phyloP scores from a whole-genome alignment of 768 basidiomycete species.

The Podaxis sp. region DNA sequence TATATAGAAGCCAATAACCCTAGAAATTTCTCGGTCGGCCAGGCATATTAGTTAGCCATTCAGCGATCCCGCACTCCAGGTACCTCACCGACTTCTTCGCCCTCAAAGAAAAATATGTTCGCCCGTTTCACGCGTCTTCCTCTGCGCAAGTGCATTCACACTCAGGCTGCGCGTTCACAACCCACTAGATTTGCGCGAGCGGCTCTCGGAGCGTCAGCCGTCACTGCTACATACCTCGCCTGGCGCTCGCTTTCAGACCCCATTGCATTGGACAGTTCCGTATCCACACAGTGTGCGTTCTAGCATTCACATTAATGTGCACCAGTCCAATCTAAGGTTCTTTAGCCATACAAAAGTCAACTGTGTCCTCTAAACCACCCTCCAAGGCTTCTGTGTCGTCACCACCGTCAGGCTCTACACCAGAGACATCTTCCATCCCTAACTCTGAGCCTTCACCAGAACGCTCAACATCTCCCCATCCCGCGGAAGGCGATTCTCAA shows the following conservation, averaged over 20 bases:
- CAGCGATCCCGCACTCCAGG: neutral
- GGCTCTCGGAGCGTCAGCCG: slow-evolving; percentile 43
- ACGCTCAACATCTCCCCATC: neutral
- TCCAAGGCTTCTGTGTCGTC: slow-evolving; percentile 11
- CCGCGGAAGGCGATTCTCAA: slow-evolving; percentile 2
- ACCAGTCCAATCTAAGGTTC: neutral
- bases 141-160: slow-evolving; percentile 52
- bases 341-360: slow-evolving; percentile 18
- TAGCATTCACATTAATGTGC: neutral
- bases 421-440: slow-evolving; percentile 14
- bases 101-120: slow-evolving; percentile 39
- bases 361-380: slow-evolving; percentile 8
- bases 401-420: slow-evolving; percentile 20
- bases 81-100: slow-evolving; percentile 1
- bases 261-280: slow-evolving; percentile 47
- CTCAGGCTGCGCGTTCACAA: slow-evolving; percentile 25
- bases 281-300: slow-evolving; percentile 9
- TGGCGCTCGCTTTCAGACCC: slow-evolving; percentile 45
- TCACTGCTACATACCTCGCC: slow-evolving; percentile 44
- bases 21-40: neutral
- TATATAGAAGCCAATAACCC: neutral
- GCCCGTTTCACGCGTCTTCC: slow-evolving; percentile 51
- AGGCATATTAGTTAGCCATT: neutral
- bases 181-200: slow-evolving; percentile 20
- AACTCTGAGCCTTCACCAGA: slow-evolving; percentile 17